phyloP scores from a whole-genome alignment of 2,329 filamentous ascomycete genomes.

The Paecilomyces variotii region DNA sequence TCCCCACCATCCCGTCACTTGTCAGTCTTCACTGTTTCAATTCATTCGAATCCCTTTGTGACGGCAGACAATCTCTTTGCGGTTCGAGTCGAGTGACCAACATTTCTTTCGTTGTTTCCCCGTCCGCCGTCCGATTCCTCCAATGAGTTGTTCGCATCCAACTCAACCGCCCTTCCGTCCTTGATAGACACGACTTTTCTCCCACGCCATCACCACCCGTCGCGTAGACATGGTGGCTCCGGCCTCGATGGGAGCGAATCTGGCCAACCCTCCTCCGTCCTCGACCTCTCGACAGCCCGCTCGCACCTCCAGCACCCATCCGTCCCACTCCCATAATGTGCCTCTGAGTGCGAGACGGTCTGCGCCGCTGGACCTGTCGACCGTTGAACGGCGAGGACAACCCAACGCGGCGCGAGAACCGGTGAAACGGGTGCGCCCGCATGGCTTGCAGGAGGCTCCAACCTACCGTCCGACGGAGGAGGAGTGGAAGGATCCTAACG shows the following conservation, averaged over 20 bases:
- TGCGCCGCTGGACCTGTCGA: constrained; percentile 70
- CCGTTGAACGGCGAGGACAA: constrained; percentile 85
- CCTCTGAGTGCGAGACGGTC: constrained; percentile 59
- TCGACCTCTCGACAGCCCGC: constrained; percentile 25
- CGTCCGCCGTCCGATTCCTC: constrained; percentile 1
- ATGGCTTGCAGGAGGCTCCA: constrained; percentile 81
- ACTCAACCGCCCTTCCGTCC: constrained; percentile 17
- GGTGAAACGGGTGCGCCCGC: constrained; percentile 68
- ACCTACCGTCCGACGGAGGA: constrained; percentile 85
- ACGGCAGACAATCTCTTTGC: neutral
- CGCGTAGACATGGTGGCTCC: constrained; percentile 38
- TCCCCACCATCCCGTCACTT: neutral
- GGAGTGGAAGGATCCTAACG: constrained; percentile 89
- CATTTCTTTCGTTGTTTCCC: neutral
- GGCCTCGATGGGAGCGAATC: constrained; percentile 33
- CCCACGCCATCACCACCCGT: constrained; percentile 6
- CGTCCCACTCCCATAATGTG: constrained; percentile 41
- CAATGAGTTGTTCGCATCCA: constrained; percentile 29
- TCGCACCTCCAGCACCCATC: constrained; percentile 35
- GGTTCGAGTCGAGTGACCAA: neutral
- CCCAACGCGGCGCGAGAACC: constrained; percentile 68
- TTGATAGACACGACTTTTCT: constrained; percentile 15
- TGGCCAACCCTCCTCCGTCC: constrained; percentile 26
- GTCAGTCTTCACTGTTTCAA: neutral
- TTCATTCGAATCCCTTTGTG: neutral